phyloP scores from a whole-genome alignment of 441 rosid genomes.

The Pelargonium australe region DNA sequence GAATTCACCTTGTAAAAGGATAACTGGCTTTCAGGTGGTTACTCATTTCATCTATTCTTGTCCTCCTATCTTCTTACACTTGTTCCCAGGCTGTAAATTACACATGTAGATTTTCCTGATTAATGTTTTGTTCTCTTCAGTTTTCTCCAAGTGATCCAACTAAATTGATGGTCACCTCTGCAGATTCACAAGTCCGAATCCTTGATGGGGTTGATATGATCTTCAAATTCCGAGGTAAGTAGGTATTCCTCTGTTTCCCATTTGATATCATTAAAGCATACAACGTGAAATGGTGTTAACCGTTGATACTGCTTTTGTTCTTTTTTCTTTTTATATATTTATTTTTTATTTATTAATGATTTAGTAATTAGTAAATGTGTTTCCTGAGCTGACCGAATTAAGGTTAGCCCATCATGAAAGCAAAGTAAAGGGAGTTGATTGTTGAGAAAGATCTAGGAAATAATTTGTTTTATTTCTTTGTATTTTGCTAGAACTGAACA shows the following conservation, averaged over 20 bases:
- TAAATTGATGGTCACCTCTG: slow-evolving; percentile 40
- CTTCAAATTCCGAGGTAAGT: slow-evolving; percentile 33
- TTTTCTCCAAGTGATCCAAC: slow-evolving; percentile 35
- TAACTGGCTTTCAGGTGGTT: slow-evolving; percentile 43
- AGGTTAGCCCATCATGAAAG: too few species aligned
- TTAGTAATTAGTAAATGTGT: too few species aligned
- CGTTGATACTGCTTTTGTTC: background rate
- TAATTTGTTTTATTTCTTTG: too few species aligned
- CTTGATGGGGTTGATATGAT: slow-evolving; percentile 29
- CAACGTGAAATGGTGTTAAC: background rate
- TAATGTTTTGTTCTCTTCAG: slow-evolving; percentile 18
- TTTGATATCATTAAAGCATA: background rate
- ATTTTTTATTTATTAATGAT: too few species aligned
- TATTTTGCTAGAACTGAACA: too few species aligned
- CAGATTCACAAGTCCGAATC: slow-evolving; percentile 37
- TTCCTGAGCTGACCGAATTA: too few species aligned
- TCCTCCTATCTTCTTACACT: background rate
- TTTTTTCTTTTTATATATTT: background rate
- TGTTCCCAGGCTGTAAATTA: background rate
- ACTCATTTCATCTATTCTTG: slow-evolving; percentile 2
- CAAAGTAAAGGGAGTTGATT: too few species aligned
- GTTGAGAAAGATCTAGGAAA: too few species aligned
- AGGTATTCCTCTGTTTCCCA: slow-evolving; percentile 7
- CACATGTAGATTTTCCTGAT: background rate
- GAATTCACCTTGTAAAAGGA: slow-evolving; percentile 35